These are phyloP conservation scores for Lactarius vividus DNA, from an alignment of 768 basidiomycete species.

Conservation along the genomic window DNA sequence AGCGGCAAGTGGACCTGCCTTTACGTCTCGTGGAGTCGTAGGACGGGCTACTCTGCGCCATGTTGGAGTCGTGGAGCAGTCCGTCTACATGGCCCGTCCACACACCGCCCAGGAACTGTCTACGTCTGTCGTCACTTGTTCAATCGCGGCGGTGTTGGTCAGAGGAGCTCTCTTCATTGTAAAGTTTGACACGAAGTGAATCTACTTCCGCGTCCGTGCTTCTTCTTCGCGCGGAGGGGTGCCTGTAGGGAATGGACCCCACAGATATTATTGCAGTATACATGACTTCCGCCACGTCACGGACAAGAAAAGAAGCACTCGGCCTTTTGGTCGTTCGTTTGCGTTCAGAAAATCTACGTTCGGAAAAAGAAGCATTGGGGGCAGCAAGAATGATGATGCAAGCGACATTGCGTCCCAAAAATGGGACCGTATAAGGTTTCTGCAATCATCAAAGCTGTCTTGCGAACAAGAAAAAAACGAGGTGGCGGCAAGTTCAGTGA, in stretches of 20 bases:
- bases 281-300: neutral
- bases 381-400: neutral
- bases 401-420: neutral
- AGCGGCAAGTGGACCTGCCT: neutral
- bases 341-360: too few relatives aligned
- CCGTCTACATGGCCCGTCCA: neutral
- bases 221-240: neutral
- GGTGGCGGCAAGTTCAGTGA: neutral
- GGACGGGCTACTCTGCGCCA: neutral
- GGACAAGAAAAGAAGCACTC: neutral
- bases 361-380: neutral
- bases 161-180: neutral
- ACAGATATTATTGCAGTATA: neutral
- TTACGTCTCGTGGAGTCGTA: neutral
- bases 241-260: neutral
- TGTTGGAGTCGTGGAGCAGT: neutral
- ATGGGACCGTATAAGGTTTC: neutral
- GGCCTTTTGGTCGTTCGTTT: neutral
- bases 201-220: neutral
- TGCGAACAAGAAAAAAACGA: neutral
- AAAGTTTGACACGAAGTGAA: neutral
- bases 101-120: neutral
- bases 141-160: neutral
- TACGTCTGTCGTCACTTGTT: neutral
- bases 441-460: neutral